These are phyloP conservation scores for Hypoxylon sp. DNA, from an alignment of 2,329 filamentous ascomycete genomes.

Conservation along the genomic window DNA sequence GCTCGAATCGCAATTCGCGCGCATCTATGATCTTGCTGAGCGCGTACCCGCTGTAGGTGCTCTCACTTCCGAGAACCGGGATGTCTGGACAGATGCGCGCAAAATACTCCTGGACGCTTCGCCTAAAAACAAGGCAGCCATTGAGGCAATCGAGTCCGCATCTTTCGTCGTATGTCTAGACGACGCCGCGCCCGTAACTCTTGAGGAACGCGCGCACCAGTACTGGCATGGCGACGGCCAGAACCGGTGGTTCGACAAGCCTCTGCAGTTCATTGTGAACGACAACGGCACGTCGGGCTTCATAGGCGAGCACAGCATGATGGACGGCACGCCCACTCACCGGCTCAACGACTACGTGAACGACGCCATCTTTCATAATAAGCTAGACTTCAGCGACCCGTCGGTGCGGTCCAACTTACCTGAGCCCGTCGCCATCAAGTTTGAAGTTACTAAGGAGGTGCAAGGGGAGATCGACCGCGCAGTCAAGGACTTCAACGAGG, in stretches of 20 bases:
- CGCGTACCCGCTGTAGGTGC: conserved; percentile 82
- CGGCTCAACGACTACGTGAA: conserved; percentile 96
- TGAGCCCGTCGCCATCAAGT: conserved; percentile 83
- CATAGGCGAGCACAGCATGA: conserved; percentile 99
- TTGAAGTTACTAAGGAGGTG: conserved; percentile 81
- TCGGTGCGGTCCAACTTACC: conserved; percentile 85
- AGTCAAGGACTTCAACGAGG: conserved; percentile 80
- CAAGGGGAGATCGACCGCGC: conserved; percentile 85
- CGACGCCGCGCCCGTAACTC: conserved; percentile 89
- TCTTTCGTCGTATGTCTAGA: conserved; percentile 96
- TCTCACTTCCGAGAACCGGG: conserved; percentile 92
- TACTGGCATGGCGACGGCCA: conserved; percentile 98
- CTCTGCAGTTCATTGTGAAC: conserved; percentile 96
- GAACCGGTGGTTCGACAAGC: conserved; percentile 99
- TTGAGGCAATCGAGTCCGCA: conserved; percentile 87
- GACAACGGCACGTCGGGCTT: conserved; percentile 98
- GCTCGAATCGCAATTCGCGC: conserved; percentile 89
- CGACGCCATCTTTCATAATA: conserved; percentile 92
- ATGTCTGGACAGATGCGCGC: conserved; percentile 90
- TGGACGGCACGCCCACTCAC: conserved; percentile 98
- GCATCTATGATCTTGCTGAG: conserved; percentile 83
- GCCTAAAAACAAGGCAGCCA: conserved; percentile 80
- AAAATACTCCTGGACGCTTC: conserved; percentile 82
- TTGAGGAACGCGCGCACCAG: conserved; percentile 93
- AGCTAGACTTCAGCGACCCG: conserved; percentile 88